phyloP scores from a whole-genome alignment of 139 green algal species.

The Haematococcus lacustris region DNA sequence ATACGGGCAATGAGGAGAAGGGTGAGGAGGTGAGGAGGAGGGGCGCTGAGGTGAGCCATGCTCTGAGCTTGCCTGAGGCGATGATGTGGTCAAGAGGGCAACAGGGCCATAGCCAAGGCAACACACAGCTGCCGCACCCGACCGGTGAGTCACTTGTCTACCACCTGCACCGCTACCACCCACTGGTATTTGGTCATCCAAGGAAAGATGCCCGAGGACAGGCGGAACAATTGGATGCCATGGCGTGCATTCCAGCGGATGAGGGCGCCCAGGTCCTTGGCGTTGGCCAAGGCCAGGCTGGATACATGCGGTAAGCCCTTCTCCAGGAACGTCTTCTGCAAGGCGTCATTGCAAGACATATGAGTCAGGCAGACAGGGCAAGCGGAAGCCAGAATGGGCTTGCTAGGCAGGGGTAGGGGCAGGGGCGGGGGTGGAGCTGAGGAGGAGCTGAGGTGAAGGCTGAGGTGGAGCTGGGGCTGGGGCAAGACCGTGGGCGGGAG shows the following conservation, averaged over 20 bases:
- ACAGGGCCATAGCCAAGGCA: background rate
- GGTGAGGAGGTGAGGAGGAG: background rate
- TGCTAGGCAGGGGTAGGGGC: too few relatives aligned
- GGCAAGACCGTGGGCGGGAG: too few relatives aligned
- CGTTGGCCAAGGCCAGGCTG: slow-evolving; percentile 49
- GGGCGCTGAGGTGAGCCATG: background rate
- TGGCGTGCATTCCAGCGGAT: too few relatives aligned
- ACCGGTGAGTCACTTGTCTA: background rate
- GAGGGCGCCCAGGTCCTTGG: slow-evolving; percentile 31
- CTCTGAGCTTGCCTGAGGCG: background rate
- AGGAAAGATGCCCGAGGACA: slow-evolving; percentile 43
- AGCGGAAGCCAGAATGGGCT: too few relatives aligned
- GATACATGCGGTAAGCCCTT: slow-evolving; percentile 45
- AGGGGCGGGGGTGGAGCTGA: too few relatives aligned
- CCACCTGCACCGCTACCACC: background rate
- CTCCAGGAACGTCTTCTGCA: slow-evolving; percentile 19
- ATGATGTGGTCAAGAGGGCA: background rate
- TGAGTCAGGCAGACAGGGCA: too few relatives aligned
- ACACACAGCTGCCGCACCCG: background rate
- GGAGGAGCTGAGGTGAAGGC: too few relatives aligned
- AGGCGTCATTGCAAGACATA: too few relatives aligned
- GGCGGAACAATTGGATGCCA: too few relatives aligned
- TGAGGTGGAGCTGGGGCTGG: too few relatives aligned
- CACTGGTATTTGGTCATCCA: slow-evolving; percentile 23
- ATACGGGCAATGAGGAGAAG: background rate